Conservation (phyloP, 202 grass and related monocot species). For the Elaeis oleifera region DNA sequence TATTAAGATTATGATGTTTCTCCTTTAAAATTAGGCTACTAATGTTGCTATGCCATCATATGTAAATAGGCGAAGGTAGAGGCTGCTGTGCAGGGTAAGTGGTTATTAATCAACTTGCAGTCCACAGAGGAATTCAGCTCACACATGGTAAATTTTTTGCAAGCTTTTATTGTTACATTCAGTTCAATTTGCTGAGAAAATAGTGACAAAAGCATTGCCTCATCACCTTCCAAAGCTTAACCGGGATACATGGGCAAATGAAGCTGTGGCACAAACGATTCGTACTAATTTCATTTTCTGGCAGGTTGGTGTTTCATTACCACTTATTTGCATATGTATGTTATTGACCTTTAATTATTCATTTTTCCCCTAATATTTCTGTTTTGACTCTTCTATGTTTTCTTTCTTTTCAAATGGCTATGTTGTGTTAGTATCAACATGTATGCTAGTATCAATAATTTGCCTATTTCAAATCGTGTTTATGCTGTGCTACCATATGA, state of each 20-base stretch:
- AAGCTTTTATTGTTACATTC: neutral
- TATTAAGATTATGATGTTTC: no score
- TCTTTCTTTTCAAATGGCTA: neutral
- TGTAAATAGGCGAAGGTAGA: conserved; percentile 73
- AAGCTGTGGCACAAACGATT: conserved; percentile 76
- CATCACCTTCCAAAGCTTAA: conserved; percentile 59
- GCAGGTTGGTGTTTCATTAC: conserved; percentile 51
- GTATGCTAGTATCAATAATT: no score
- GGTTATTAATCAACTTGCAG: conserved; percentile 89
- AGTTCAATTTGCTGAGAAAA: conserved; percentile 12
- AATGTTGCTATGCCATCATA: neutral
- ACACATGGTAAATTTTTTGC: conserved; percentile 65
- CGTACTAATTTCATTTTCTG: conserved; percentile 96
- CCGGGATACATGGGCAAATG: conserved; percentile 91
- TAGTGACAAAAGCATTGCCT: conserved; percentile 21
- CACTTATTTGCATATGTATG: neutral
- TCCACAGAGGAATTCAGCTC: conserved; percentile 84
- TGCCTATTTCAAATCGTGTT: neutral
- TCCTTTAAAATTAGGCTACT: no score
- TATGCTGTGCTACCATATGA: conserved; percentile 8
- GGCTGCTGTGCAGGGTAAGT: conserved; percentile 64
- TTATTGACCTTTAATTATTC: neutral
- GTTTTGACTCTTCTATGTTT: neutral
- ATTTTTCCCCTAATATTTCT: no score
- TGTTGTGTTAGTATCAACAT: no score